Conservation (phyloP, 257 asterid genomes). For the Cordia subcordata region DNA sequence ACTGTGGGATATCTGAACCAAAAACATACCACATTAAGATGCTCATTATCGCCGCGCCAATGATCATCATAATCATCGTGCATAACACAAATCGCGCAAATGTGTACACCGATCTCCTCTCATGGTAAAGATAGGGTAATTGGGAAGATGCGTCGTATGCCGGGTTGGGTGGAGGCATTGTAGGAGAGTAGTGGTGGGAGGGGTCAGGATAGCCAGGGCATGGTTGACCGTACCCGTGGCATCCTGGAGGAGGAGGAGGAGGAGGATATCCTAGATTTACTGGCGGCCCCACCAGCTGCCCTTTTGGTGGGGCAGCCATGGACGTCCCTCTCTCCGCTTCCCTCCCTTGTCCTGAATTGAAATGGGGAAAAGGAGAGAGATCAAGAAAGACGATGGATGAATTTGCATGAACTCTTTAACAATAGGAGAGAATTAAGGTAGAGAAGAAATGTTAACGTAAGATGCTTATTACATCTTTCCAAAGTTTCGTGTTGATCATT, state of each 20-base stretch:
- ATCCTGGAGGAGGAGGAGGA: constrained; percentile 1
- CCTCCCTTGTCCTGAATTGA: not conserved
- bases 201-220: not conserved
- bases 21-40: constrained; percentile 1
- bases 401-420: not conserved
- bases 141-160: constrained; percentile 12
- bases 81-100: constrained; percentile 8
- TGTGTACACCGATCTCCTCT: not conserved
- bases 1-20: constrained; percentile 11
- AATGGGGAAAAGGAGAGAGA: not conserved
- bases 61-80: constrained; percentile 1
- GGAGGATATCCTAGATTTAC: not conserved
- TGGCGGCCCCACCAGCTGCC: not conserved
- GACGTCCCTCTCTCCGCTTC: not conserved
- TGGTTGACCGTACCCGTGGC: constrained; percentile 1
- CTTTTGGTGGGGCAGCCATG: not conserved
- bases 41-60: constrained; percentile 1
- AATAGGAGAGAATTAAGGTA: not conserved
- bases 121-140: constrained; percentile 5
- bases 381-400: not conserved
- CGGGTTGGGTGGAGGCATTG: not conserved
- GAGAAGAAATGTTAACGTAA: not conserved
- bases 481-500: not conserved
- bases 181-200: not conserved
- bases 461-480: not conserved